These are phyloP conservation scores for Dissophora globulifera DNA, from an alignment of 192 early-diverging fungal genomes.

Conservation along the genomic window DNA sequence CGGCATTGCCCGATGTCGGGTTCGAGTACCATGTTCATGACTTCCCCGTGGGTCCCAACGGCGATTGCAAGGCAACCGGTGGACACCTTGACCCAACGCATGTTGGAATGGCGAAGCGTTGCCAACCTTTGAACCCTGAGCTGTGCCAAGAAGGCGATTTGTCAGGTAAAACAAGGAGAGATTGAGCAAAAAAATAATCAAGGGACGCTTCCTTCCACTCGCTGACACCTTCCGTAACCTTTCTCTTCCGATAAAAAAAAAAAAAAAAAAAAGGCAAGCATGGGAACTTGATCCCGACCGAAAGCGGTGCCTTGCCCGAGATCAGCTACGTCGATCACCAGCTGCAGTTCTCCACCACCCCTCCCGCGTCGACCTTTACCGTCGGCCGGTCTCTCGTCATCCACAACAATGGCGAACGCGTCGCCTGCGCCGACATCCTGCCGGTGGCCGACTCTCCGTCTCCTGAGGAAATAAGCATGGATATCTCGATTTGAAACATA, in stretches of 20 bases:
- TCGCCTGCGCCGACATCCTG: slow-evolving; percentile 23
- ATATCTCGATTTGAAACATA: too few species aligned
- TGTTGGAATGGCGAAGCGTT: slow-evolving; percentile 17
- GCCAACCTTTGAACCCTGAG: background rate
- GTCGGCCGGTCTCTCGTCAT: slow-evolving; percentile 27
- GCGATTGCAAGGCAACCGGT: slow-evolving; percentile 17
- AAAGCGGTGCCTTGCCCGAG: background rate
- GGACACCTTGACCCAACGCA: slow-evolving; percentile 28
- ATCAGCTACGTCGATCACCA: slow-evolving; percentile 10
- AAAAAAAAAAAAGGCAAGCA: slow-evolving; percentile 27
- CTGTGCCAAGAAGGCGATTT: slow-evolving; percentile 39
- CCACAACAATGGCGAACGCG: slow-evolving; percentile 34
- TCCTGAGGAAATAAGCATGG: too few species aligned
- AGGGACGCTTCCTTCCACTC: too few species aligned
- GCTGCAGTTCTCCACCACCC: slow-evolving; percentile 1
- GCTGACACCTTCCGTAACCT: background rate
- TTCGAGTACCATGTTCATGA: slow-evolving; percentile 37
- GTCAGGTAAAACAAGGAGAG: slow-evolving; percentile 10
- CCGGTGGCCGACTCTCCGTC: too few species aligned
- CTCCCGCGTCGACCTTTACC: slow-evolving; percentile 21
- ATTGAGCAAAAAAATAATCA: too few species aligned
- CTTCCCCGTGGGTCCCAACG: slow-evolving; percentile 13
- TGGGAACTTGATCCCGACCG: slow-evolving; percentile 20
- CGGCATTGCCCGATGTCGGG: slow-evolving; percentile 4
- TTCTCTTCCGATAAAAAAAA: too few species aligned